A percentile compares a stretch with the other conserved stretches of the same genome.
Evolutionary conservation across 1,284 basidiomycete species (phyloP).

Genomic region (Phenoliferia sp.): DNA sequence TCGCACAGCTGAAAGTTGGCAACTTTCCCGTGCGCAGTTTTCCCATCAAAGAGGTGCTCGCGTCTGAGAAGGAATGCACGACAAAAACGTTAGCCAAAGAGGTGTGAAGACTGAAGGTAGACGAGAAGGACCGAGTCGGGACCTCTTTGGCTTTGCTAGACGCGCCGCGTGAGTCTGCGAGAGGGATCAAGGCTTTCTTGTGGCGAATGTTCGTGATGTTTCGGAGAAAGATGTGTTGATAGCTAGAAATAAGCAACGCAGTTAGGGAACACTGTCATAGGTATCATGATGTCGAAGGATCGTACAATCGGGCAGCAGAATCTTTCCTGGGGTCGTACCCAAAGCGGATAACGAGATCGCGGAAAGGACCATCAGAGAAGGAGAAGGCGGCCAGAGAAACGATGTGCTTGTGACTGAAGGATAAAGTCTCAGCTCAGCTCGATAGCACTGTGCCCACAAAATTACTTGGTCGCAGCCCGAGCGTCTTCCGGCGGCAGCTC

Average conservation of each 20-base stretch:
- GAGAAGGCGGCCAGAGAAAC: constrained; percentile 56
- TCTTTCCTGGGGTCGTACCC: constrained; percentile 83
- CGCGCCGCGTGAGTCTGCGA: constrained; percentile 1
- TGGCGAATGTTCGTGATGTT: constrained; percentile 28
- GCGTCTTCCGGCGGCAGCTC: constrained; percentile 67
- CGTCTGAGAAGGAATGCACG: background rate
- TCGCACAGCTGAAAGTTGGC: constrained; percentile 92
- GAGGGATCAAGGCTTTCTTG: constrained; percentile 13
- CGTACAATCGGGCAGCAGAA: constrained; percentile 65
- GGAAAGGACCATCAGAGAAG: constrained; percentile 89
- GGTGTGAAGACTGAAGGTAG: background rate
- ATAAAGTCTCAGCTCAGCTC: background rate
- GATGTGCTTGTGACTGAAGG: constrained; percentile 46
- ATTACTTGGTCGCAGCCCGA: constrained; percentile 66
- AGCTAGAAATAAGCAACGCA: constrained; percentile 22
- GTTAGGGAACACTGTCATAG: background rate
- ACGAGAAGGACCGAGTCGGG: background rate
- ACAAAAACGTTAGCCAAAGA: background rate
- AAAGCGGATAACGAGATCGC: constrained; percentile 79
- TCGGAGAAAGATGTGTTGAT: constrained; percentile 35
- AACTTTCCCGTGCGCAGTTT: constrained; percentile 67
- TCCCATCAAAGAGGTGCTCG: constrained; percentile 86
- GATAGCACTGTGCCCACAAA: background rate
- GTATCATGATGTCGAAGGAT: constrained; percentile 5
- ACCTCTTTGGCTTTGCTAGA: background rate